phyloP scores from a whole-genome alignment of 1,139 yeast genomes.

The Nakaseomyces glabratus region DNA sequence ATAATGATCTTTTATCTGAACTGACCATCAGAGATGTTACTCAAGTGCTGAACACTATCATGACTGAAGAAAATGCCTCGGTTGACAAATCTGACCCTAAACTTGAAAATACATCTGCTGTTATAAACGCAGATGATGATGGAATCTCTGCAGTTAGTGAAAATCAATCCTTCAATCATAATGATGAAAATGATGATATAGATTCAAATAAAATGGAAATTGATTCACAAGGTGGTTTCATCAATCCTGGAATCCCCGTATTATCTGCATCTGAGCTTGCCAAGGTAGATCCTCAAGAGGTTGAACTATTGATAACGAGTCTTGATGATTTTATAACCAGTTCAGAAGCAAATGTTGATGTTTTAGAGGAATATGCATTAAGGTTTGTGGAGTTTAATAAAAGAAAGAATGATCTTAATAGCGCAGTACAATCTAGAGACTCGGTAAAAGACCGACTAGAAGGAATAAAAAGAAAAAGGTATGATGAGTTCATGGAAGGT shows the following conservation, averaged over 20 bases:
- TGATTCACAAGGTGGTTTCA: conserved; percentile 18
- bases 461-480: conserved; percentile 60
- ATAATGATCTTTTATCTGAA: conserved; percentile 34
- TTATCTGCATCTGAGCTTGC: conserved; percentile 47
- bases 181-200: conserved; percentile 13
- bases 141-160: too few species aligned
- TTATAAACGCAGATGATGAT: too few species aligned
- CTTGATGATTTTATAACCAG: conserved; percentile 51
- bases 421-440: conserved; percentile 61
- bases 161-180: too few species aligned
- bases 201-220: conserved; percentile 18
- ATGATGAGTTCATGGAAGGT: conserved; percentile 90
- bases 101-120: too few species aligned
- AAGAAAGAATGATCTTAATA: conserved; percentile 58
- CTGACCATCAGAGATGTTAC: conserved; percentile 46
- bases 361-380: conserved; percentile 65
- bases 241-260: conserved; percentile 31
- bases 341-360: conserved; percentile 62
- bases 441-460: conserved; percentile 54
- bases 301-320: conserved; percentile 45
- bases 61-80: conserved; percentile 7
- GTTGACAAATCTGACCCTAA: too few species aligned
- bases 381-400: conserved; percentile 55
- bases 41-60: conserved; percentile 13
- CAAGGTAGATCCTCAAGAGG: conserved; percentile 40